Conservation (phyloP, 441 rosid species). For the Raphanus hybrid region DNA sequence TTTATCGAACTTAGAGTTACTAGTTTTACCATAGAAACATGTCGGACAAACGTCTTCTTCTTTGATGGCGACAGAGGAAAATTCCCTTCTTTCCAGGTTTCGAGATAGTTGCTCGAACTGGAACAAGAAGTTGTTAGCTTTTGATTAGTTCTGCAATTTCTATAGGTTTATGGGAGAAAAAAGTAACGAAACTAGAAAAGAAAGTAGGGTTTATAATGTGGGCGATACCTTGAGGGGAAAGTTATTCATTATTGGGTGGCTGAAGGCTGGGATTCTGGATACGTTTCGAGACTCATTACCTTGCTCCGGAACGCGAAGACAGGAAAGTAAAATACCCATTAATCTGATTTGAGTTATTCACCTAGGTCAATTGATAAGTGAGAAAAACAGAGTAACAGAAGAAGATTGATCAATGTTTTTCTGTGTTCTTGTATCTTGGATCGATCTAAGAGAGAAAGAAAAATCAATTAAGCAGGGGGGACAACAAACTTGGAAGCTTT, state of each 20-base stretch:
- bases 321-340: constrained; percentile 36
- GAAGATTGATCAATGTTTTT: constrained; percentile 1
- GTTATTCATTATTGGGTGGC: constrained; percentile 29
- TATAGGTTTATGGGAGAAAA: not conserved
- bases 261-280: constrained; percentile 5
- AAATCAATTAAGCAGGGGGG: not conserved
- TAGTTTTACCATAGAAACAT: constrained; percentile 57
- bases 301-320: constrained; percentile 23
- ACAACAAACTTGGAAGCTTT: constrained; percentile 30
- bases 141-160: not conserved
- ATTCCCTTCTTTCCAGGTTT: constrained; percentile 5
- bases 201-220: constrained; percentile 25
- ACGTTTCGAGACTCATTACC: constrained; percentile 5
- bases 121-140: not conserved
- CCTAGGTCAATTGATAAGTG: not conserved
- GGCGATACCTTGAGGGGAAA: constrained; percentile 31
- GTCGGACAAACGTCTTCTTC: constrained; percentile 57
- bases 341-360: constrained; percentile 4
- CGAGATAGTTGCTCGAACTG: constrained; percentile 27
- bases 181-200: not conserved
- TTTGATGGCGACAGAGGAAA: constrained; percentile 29
- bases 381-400: not conserved
- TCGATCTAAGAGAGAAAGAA: constrained; percentile 5
- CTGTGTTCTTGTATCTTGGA: not conserved
- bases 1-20: not conserved